A percentile compares a stretch with the other conserved stretches of the same genome.
phyloP scores from a whole-genome alignment of 2,329 filamentous ascomycete species.

The Clonostachys chloroleuca region DNA sequence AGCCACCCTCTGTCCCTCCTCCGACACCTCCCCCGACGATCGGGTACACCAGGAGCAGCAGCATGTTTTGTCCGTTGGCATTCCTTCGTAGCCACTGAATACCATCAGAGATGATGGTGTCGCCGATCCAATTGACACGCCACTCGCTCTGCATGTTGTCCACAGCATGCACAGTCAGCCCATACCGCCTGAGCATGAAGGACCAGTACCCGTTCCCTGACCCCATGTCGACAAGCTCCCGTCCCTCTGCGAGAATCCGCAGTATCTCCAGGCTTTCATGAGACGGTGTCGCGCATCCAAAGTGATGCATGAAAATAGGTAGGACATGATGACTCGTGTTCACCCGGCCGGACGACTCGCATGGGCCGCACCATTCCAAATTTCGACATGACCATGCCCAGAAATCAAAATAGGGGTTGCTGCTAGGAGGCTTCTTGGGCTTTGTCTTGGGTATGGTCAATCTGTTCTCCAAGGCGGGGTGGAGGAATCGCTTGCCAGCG shows the following conservation, averaged over 20 bases:
- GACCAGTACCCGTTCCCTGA: constrained; percentile 75
- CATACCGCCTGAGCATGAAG: constrained; percentile 60
- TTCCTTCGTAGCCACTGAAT: constrained; percentile 49
- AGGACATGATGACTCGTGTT: constrained; percentile 63
- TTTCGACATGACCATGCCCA: constrained; percentile 61
- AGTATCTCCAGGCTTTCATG: constrained; percentile 62
- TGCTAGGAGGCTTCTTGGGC: constrained; percentile 28
- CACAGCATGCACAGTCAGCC: constrained; percentile 51
- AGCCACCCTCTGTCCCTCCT: constrained; percentile 58
- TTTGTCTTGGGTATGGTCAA: constrained; percentile 42
- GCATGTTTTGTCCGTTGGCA: constrained; percentile 43
- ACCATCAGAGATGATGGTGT: constrained; percentile 61
- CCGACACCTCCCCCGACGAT: constrained; percentile 62
- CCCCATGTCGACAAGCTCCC: constrained; percentile 60
- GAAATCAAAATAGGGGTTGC: constrained; percentile 65
- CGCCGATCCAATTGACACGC: constrained; percentile 63
- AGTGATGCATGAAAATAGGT: constrained; percentile 74
- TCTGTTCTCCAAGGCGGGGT: constrained; percentile 29
- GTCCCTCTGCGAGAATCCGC: constrained; percentile 45
- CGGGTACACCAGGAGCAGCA: constrained; percentile 70
- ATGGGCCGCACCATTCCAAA: constrained; percentile 62
- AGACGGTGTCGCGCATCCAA: constrained; percentile 67
- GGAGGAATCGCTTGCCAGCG: constrained; percentile 42
- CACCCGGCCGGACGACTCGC: constrained; percentile 43
- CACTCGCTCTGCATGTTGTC: constrained; percentile 67